These are phyloP conservation scores for Chaetoceros tenuissimus DNA, from an alignment of 108 stramenopile species.

Conservation along the genomic window DNA sequence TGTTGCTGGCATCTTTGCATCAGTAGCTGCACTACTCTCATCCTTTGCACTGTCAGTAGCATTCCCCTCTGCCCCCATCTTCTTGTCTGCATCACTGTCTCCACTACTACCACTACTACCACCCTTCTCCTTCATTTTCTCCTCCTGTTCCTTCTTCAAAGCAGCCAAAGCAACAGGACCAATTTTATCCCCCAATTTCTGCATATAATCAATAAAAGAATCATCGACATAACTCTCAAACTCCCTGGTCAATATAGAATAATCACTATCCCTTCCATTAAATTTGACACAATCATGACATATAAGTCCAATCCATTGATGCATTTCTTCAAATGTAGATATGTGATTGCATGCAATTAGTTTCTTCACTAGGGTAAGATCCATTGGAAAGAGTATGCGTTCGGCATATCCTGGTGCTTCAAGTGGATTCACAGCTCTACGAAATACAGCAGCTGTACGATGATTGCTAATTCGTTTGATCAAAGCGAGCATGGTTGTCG, in stretches of 20 bases:
- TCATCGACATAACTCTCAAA: conserved; percentile 57
- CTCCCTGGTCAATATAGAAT: conserved; percentile 60
- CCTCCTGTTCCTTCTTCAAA: too few relatives aligned
- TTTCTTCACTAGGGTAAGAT: conserved; percentile 64
- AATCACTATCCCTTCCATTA: conserved; percentile 74
- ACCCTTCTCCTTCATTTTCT: too few relatives aligned
- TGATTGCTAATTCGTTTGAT: conserved; percentile 73
- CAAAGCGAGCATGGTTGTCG: conserved; percentile 37
- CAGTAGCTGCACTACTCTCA: too few relatives aligned
- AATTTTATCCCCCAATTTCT: background rate
- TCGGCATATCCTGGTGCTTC: conserved; percentile 77
- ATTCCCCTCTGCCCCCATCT: too few relatives aligned
- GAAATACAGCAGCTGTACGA: conserved; percentile 68
- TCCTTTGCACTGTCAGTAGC: too few relatives aligned
- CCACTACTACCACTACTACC: too few relatives aligned
- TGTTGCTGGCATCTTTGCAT: too few relatives aligned
- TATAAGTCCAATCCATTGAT: conserved; percentile 52
- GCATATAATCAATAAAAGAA: conserved; percentile 22
- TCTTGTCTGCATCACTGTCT: too few relatives aligned
- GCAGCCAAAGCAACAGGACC: too few relatives aligned
- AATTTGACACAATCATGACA: conserved; percentile 70
- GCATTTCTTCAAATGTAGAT: conserved; percentile 41
- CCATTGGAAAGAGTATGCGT: conserved; percentile 71
- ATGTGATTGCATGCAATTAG: conserved; percentile 51
- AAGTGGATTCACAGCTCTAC: conserved; percentile 59